A percentile compares a stretch with the other conserved stretches of the same genome.
These are phyloP conservation scores for Pyrenopolyporus hunteri DNA, from an alignment of 495 filamentous ascomycete species.

Conservation along the genomic window DNA sequence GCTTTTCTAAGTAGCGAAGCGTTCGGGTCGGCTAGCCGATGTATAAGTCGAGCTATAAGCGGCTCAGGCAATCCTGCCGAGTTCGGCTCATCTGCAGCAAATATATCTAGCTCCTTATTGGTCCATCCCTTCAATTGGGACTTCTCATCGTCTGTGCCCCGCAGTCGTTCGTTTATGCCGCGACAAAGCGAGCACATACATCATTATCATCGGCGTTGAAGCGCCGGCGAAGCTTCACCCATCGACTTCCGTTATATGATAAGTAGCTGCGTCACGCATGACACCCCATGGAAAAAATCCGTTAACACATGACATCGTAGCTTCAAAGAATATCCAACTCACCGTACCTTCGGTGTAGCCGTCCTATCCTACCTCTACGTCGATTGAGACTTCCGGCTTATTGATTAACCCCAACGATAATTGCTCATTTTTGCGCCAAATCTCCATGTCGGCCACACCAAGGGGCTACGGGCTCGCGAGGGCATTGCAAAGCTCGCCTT, in stretches of 20 bases:
- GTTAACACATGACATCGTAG: neutral
- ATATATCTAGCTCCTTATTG: constrained; percentile 25
- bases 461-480: constrained; percentile 36
- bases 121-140: constrained; percentile 25
- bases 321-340: neutral
- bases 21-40: neutral
- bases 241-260: constrained; percentile 15
- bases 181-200: constrained; percentile 35
- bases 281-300: neutral
- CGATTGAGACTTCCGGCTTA: neutral
- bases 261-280: constrained; percentile 8
- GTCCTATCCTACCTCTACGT: neutral
- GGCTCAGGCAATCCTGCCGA: constrained; percentile 33
- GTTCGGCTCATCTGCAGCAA: constrained; percentile 32
- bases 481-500: constrained; percentile 21
- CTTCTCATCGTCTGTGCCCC: constrained; percentile 17
- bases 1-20: neutral
- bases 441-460: constrained; percentile 25
- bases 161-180: constrained; percentile 27
- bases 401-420: neutral
- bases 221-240: constrained; percentile 30
- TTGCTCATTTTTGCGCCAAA: neutral
- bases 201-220: constrained; percentile 32
- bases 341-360: neutral
- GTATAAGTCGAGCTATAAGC: constrained; percentile 4